A percentile compares a stretch with the other conserved stretches of the same genome.
phyloP scores from a whole-genome alignment of 129 eudicot genomes.

The Artemisia argyi region DNA sequence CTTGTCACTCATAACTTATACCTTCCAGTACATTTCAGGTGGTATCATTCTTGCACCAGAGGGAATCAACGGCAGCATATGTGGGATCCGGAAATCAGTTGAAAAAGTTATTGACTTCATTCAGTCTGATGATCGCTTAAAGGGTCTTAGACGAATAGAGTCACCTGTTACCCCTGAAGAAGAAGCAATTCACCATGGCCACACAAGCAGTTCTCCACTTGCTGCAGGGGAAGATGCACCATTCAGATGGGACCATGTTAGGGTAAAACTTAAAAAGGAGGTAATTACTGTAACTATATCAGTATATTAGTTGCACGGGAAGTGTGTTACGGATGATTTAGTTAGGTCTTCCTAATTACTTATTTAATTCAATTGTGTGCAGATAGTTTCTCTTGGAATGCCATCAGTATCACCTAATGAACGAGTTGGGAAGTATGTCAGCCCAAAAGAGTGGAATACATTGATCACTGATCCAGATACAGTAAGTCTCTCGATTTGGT shows the following conservation, averaged over 20 bases:
- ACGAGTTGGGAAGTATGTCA: slow-evolving; percentile 77
- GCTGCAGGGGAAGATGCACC: slow-evolving; percentile 99
- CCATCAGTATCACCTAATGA: slow-evolving; percentile 86
- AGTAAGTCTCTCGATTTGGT: slow-evolving; percentile 34
- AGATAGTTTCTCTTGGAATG: slow-evolving; percentile 97
- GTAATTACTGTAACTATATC: slow-evolving; percentile 31
- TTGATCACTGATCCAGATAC: slow-evolving; percentile 89
- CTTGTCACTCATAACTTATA: not conserved
- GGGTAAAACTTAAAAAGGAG: slow-evolving; percentile 94
- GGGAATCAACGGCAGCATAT: slow-evolving; percentile 98
- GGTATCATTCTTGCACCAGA: slow-evolving; percentile 55
- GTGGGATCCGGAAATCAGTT: slow-evolving; percentile 85
- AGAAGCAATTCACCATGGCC: slow-evolving; percentile 98
- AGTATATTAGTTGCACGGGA: slow-evolving; percentile 4
- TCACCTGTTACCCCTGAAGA: slow-evolving; percentile 97
- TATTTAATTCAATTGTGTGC: slow-evolving; percentile 23
- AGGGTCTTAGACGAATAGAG: slow-evolving; percentile 80
- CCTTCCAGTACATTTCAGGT: slow-evolving; percentile 88
- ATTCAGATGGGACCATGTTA: slow-evolving; percentile 97
- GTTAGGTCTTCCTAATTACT: not conserved
- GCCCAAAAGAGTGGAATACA: slow-evolving; percentile 84
- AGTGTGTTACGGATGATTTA: slow-evolving; percentile 2
- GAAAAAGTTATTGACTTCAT: slow-evolving; percentile 70
- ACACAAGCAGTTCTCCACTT: slow-evolving; percentile 82
- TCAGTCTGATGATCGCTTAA: slow-evolving; percentile 76